These are phyloP conservation scores for Phytophthora citrophthora DNA, from an alignment of 352 stramenopile genomes.

Conservation along the genomic window DNA sequence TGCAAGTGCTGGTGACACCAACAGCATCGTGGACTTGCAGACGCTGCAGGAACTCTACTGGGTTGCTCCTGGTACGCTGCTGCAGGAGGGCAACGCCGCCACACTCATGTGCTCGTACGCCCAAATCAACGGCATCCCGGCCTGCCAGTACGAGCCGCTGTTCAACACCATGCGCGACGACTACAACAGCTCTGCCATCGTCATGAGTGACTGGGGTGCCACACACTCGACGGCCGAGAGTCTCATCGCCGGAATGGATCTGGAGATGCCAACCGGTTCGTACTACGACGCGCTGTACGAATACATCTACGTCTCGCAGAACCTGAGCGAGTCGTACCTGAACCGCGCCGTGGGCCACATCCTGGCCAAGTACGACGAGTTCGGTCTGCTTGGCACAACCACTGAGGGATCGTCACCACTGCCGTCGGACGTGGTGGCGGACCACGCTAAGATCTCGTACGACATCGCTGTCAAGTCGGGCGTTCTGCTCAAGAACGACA, in stretches of 20 bases:
- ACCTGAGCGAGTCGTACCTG: conserved; percentile 44
- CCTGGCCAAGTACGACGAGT: conserved; percentile 43
- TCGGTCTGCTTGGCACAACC: conserved; percentile 32
- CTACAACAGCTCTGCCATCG: conserved; percentile 40
- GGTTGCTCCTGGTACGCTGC: conserved; percentile 32
- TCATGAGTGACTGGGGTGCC: conserved; percentile 39
- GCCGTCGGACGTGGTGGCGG: conserved; percentile 26
- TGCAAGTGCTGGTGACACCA: conserved; percentile 26
- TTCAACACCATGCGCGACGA: conserved; percentile 40
- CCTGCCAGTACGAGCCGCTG: conserved; percentile 36
- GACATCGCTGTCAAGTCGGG: conserved; percentile 44
- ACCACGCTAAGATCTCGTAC: conserved; percentile 36
- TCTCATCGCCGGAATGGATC: conserved; percentile 38
- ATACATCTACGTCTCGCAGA: conserved; percentile 42
- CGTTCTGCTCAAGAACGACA: conserved; percentile 39
- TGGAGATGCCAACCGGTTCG: conserved; percentile 37
- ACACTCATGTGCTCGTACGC: conserved; percentile 46
- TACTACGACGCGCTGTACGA: conserved; percentile 44
- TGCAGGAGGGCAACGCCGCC: conserved; percentile 39
- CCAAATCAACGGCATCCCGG: conserved; percentile 36
- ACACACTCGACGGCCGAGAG: conserved; percentile 39
- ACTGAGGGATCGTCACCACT: conserved; percentile 31
- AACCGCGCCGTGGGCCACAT: conserved; percentile 37
- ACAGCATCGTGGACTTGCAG: conserved; percentile 38
- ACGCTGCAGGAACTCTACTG: conserved; percentile 38